A percentile compares a stretch with the other conserved stretches of the same genome.
Evolutionary conservation across 2,329 filamentous ascomycete species (phyloP).

Genomic region (Pseudomassariella vexata): DNA sequence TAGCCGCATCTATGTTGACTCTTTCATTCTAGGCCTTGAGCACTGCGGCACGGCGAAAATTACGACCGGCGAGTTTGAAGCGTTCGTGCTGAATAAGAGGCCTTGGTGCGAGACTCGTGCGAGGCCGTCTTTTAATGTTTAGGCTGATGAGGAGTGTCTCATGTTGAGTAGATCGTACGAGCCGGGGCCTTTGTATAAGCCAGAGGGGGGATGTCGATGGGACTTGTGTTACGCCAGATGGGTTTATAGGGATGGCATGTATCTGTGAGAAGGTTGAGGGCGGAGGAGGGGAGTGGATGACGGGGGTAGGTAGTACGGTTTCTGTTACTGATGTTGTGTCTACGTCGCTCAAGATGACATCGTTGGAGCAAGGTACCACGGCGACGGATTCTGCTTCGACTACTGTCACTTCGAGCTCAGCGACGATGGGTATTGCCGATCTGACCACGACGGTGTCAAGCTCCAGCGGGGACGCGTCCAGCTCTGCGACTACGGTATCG

Average conservation of each 20-base stretch:
- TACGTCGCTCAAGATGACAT: neutral
- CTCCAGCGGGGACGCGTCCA: too few relatives aligned
- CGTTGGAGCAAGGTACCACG: too few relatives aligned
- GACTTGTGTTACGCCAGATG: slow-evolving; percentile 5
- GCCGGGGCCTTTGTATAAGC: slow-evolving; percentile 1
- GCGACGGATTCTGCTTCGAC: neutral
- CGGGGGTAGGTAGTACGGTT: neutral
- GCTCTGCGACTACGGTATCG: too few relatives aligned
- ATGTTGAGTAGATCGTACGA: slow-evolving; percentile 2
- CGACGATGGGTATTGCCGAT: too few relatives aligned
- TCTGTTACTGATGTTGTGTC: neutral
- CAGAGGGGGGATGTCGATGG: neutral
- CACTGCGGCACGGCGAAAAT: slow-evolving; percentile 5
- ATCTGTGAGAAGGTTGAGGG: slow-evolving; percentile 4
- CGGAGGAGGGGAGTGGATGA: neutral
- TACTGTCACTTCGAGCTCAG: neutral
- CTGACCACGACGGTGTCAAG: too few relatives aligned
- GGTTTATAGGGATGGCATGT: slow-evolving; percentile 7
- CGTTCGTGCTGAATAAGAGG: slow-evolving; percentile 7
- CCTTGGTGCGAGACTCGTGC: slow-evolving; percentile 7
- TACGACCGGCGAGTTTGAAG: slow-evolving; percentile 2
- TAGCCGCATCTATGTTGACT: slow-evolving; percentile 7
- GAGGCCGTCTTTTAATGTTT: slow-evolving; percentile 6
- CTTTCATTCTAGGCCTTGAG: slow-evolving; percentile 5
- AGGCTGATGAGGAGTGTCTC: slow-evolving; percentile 5